A percentile compares a stretch with the other conserved stretches of the same genome.
phyloP scores from a whole-genome alignment of 495 filamentous ascomycete species.

The Xylaria venustula region DNA sequence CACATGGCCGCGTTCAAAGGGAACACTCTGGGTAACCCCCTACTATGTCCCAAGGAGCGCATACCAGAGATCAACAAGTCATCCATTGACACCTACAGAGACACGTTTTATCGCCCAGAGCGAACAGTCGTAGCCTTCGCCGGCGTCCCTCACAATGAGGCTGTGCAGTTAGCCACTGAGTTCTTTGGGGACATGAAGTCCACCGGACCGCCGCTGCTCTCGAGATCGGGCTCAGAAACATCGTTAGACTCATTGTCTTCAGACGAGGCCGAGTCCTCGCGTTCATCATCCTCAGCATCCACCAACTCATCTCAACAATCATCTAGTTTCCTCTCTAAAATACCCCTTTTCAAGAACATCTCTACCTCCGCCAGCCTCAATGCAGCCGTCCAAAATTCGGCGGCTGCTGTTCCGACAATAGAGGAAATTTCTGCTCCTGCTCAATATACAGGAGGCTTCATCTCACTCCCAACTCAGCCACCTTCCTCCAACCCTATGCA shows the following conservation, averaged over 20 bases:
- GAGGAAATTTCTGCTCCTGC: conserved; percentile 64
- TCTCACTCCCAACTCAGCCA: conserved; percentile 77
- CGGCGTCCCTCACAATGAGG: conserved; percentile 79
- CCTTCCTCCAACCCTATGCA: conserved; percentile 72
- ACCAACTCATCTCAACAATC: conserved; percentile 39
- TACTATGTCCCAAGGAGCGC: conserved; percentile 86
- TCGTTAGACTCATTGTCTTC: conserved; percentile 44
- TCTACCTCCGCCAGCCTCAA: conserved; percentile 66
- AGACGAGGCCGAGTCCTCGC: conserved; percentile 36
- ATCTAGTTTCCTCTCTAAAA: conserved; percentile 71
- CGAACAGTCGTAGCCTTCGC: conserved; percentile 93
- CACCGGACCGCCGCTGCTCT: conserved; percentile 51
- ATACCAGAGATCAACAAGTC: conserved; percentile 71
- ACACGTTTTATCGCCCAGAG: conserved; percentile 83
- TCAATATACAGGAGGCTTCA: conserved; percentile 91
- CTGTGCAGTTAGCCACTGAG: conserved; percentile 74
- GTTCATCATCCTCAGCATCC: conserved; percentile 38
- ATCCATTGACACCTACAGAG: conserved; percentile 75
- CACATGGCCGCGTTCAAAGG: conserved; percentile 93
- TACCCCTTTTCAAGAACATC: conserved; percentile 92
- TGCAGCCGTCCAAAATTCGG: conserved; percentile 49
- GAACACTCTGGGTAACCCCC: conserved; percentile 91
- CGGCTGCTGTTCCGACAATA: conserved; percentile 43
- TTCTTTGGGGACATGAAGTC: conserved; percentile 88
- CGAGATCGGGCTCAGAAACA: conserved; percentile 55